A percentile compares a stretch with the other conserved stretches of the same genome.
Conservation (phyloP, 768 basidiomycete genomes). For the Cystobasidiopsis lactophilus region DNA sequence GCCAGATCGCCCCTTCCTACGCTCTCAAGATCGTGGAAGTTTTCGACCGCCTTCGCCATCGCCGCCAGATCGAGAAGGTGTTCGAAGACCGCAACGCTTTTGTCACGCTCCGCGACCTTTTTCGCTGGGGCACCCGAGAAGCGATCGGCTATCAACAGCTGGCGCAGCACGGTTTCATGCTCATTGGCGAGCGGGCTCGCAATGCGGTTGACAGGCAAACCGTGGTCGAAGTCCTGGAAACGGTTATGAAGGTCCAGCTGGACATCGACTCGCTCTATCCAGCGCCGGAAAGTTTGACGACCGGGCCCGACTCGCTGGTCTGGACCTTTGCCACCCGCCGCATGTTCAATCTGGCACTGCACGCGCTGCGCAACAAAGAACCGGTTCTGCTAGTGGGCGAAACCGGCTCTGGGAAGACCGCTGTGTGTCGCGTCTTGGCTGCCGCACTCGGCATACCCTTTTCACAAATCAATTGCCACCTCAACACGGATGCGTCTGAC, state of each 20-base stretch:
- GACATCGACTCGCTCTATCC: slow-evolving; percentile 48
- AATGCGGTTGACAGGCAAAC: slow-evolving; percentile 61
- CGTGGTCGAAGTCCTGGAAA: slow-evolving; percentile 83
- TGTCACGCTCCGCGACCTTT: slow-evolving; percentile 85
- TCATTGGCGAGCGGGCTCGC: slow-evolving; percentile 74
- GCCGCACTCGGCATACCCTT: slow-evolving; percentile 40
- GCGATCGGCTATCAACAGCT: slow-evolving; percentile 76
- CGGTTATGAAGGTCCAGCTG: slow-evolving; percentile 64
- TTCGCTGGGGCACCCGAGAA: slow-evolving; percentile 85
- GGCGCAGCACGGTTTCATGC: slow-evolving; percentile 92
- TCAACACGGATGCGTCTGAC: slow-evolving; percentile 95
- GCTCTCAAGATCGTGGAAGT: slow-evolving; percentile 74
- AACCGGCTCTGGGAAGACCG: slow-evolving; percentile 93
- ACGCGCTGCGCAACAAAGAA: slow-evolving; percentile 75
- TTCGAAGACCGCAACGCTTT: slow-evolving; percentile 97
- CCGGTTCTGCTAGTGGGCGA: slow-evolving; percentile 90
- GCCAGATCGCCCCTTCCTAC: slow-evolving; percentile 80
- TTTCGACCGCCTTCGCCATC: slow-evolving; percentile 78
- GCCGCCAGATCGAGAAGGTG: slow-evolving; percentile 68
- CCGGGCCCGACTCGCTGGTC: slow-evolving; percentile 30
- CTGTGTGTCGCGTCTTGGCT: slow-evolving; percentile 76
- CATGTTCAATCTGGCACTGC: slow-evolving; percentile 56
- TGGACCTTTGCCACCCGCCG: slow-evolving; percentile 91
- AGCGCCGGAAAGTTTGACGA: slow-evolving; percentile 16
- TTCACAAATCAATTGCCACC: slow-evolving; percentile 73